A percentile compares a stretch with the other conserved stretches of the same genome.
Evolutionary conservation across 2,329 filamentous ascomycete species (phyloP).

Genomic region (Pyrenophora tritici-repentis): DNA sequence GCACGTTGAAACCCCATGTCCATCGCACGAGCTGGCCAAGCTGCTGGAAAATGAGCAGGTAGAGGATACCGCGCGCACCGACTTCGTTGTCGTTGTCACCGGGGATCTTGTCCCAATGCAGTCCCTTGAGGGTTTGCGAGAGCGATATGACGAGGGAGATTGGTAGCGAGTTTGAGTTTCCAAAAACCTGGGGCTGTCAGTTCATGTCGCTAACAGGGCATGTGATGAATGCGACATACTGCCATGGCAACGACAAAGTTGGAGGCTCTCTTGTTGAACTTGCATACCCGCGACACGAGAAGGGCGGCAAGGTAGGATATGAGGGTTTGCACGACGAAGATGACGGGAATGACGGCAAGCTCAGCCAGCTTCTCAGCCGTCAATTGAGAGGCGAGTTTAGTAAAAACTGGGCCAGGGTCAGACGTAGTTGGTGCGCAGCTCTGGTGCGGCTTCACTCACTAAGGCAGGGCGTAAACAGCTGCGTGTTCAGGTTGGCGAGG

Average conservation of each 20-base stretch:
- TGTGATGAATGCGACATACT: conserved; percentile 50
- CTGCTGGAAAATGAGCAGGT: conserved; percentile 96
- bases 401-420: conserved; percentile 71
- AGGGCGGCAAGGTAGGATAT: conserved; percentile 82
- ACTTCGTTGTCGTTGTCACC: conserved; percentile 96
- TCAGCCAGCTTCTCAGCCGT: conserved; percentile 89
- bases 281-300: conserved; percentile 72
- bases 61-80: conserved; percentile 88
- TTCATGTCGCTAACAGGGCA: neutral
- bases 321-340: conserved; percentile 85
- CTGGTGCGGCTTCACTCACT: conserved; percentile 59
- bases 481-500: conserved; percentile 92
- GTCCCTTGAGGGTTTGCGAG: conserved; percentile 85
- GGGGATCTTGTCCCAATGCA: conserved; percentile 91
- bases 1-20: conserved; percentile 97
- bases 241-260: conserved; percentile 99
- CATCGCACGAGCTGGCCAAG: conserved; percentile 92
- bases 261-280: conserved; percentile 80
- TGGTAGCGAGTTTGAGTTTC: conserved; percentile 96
- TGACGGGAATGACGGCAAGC: conserved; percentile 90
- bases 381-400: conserved; percentile 92
- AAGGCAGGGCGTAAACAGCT: conserved; percentile 94
- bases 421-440: neutral
- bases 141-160: conserved; percentile 95
- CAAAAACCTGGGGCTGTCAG: conserved; percentile 69